Percentiles rank a stretch among this genome's conserved stretches.
These are phyloP conservation scores for Naganishia onofrii DNA, from an alignment of 768 basidiomycete genomes.

Conservation along the genomic window DNA sequence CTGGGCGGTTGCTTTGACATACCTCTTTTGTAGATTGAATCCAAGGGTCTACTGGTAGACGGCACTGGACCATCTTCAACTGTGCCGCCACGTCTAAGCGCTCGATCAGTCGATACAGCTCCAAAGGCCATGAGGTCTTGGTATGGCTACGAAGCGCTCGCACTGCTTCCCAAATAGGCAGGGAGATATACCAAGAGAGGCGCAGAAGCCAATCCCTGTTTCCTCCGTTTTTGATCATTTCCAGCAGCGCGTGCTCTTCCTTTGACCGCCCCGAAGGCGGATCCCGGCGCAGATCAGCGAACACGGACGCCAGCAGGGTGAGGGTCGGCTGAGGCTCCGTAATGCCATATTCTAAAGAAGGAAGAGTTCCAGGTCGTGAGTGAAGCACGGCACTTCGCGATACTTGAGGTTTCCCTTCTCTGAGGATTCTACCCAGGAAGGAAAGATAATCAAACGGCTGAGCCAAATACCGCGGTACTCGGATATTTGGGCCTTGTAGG, in stretches of 20 bases:
- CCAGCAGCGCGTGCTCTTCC: slow-evolving; percentile 25
- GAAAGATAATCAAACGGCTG: slow-evolving; percentile 3
- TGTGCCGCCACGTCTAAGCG: slow-evolving; percentile 69
- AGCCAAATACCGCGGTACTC: not conserved
- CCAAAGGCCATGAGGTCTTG: slow-evolving; percentile 68
- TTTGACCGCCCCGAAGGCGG: not conserved
- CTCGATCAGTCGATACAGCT: slow-evolving; percentile 67
- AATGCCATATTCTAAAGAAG: slow-evolving; percentile 14
- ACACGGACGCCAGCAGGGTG: not conserved
- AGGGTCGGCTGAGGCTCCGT: not conserved
- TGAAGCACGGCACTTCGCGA: slow-evolving; percentile 1
- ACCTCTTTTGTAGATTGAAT: slow-evolving; percentile 26
- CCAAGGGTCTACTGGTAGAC: slow-evolving; percentile 18
- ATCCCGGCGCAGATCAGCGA: not conserved
- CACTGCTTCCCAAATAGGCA: slow-evolving; percentile 81
- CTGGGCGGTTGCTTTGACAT: not conserved
- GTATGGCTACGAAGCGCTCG: slow-evolving; percentile 77
- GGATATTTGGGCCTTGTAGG: slow-evolving; percentile 38
- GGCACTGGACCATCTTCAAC: slow-evolving; percentile 6
- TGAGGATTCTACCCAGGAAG: slow-evolving; percentile 1
- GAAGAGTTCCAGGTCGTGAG: not conserved
- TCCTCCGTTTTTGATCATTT: slow-evolving; percentile 38
- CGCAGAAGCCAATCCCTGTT: slow-evolving; percentile 38
- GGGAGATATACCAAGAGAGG: slow-evolving; percentile 42
- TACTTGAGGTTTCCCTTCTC: not conserved